These are phyloP conservation scores for Lachnellula willkommii DNA, from an alignment of 2,329 filamentous ascomycete genomes.

Conservation along the genomic window DNA sequence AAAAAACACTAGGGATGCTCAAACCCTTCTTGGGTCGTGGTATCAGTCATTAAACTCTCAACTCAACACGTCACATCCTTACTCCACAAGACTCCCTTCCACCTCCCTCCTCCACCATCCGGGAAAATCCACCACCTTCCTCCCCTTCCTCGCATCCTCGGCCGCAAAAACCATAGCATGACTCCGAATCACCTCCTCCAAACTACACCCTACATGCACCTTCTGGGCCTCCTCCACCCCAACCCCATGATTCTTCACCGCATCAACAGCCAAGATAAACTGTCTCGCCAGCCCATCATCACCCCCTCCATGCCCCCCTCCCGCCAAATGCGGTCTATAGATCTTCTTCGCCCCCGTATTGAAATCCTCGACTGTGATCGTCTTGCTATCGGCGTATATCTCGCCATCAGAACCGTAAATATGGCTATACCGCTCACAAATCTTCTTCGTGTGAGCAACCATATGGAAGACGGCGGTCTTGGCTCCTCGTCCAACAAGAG, in stretches of 20 bases:
- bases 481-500: constrained; percentile 46
- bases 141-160: constrained; percentile 71
- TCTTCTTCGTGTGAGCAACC: constrained; percentile 81
- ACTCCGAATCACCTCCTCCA: constrained; percentile 83
- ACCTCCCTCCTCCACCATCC: constrained; percentile 67
- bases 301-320: constrained; percentile 68
- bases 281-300: constrained; percentile 75
- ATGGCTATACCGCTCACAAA: constrained; percentile 78
- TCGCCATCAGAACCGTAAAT: constrained; percentile 86
- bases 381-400: constrained; percentile 74
- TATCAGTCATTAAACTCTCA: background rate
- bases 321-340: constrained; percentile 55
- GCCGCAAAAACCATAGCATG: constrained; percentile 93
- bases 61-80: background rate
- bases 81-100: constrained; percentile 25
- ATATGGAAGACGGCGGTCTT: constrained; percentile 92
- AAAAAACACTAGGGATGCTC: background rate
- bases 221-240: constrained; percentile 65
- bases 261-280: constrained; percentile 77
- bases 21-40: background rate
- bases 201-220: constrained; percentile 69
- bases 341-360: constrained; percentile 45
- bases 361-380: constrained; percentile 73
- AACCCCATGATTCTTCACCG: constrained; percentile 67
- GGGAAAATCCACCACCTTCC: constrained; percentile 67